Evolutionary conservation across 164 flowering plant species (phyloP), one percentile per base, ranked within the genome.

Genomic region (Magnolia kwangsiensis): DNA sequence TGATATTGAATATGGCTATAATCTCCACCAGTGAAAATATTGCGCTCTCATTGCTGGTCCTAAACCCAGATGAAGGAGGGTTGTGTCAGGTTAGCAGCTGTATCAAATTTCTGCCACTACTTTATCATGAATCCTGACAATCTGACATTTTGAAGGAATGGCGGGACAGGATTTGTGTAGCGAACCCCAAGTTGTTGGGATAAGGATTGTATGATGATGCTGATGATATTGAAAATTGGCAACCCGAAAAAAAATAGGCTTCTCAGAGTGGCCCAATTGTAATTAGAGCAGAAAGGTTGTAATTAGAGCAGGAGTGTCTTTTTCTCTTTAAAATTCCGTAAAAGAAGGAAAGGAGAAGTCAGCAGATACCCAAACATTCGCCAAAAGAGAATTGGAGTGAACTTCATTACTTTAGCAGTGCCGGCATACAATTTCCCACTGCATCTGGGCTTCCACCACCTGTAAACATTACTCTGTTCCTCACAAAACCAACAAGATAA

Each of bases 341-440:
- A 50, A 8, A 72, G 29, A 14, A n/a, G 69, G 29, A 68, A 67
- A 20, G 20, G 58, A 20, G 14, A n/a, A 21, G 27, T 29, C 29
- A 27, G 29, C 29, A 80, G 84, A 71, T 90, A 96, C 99, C 97
- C 96, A 67, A 86, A 83, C 19, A 86, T 81, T 76, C 99, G 97
- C 97, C 98, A 91, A 73, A 91, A 96, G 76, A 82, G 69, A 61
- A 94, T 83, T n/a, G 98, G 97, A 19, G 91, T 84, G 80, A 92
- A 96, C 88, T 86, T 91, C 77, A 96, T 79, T 55, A 87, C 88
- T 85, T 92, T 88, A 50, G 97, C 78, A 68, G 92, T 71, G 75
- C 80, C 79, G 73, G 84, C 74, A 81, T 63, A 87, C 69, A 85
- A 72, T 69, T 86, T 81, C 69, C 97, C 93, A 72, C 86, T 77